Conservation (phyloP, 73 alveolate genomes). For the Paramecium pentaurelia region DNA sequence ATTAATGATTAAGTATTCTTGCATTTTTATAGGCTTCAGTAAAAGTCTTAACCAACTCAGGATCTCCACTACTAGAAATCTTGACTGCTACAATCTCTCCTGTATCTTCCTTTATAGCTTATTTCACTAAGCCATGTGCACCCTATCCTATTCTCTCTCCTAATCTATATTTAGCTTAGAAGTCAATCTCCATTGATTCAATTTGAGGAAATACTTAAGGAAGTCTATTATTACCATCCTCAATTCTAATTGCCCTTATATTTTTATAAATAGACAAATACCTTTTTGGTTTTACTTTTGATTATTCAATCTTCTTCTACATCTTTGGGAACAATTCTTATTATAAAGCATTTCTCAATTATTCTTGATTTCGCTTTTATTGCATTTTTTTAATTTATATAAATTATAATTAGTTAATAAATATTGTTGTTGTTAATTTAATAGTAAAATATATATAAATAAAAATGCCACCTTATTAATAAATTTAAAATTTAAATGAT, state of each 20-base stretch:
- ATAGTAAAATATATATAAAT: background rate
- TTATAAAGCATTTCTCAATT: background rate
- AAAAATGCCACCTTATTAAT: background rate
- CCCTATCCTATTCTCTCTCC: constrained; percentile 82
- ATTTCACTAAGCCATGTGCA: constrained; percentile 82
- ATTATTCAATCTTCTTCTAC: background rate
- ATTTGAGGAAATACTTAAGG: background rate
- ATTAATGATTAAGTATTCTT: background rate
- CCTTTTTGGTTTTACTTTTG: background rate
- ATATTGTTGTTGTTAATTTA: background rate
- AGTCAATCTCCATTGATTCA: background rate
- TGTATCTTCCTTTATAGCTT: constrained; percentile 61
- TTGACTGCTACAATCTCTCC: constrained; percentile 72
- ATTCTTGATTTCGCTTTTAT: background rate
- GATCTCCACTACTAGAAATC: constrained; percentile 58
- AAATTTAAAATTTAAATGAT: background rate
- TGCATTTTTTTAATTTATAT: background rate
- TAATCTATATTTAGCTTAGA: constrained; percentile 34
- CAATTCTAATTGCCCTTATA: background rate
- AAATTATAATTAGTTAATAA: background rate
- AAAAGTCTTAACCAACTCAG: constrained; percentile 28
- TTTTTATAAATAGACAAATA: background rate
- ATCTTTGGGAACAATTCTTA: background rate
- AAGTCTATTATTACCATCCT: background rate
- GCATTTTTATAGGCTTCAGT: constrained; percentile 48